Evolutionary conservation across 1,139 yeast genomes (phyloP).

Genomic region (Zhuliangozyma parablackwelliae): DNA sequence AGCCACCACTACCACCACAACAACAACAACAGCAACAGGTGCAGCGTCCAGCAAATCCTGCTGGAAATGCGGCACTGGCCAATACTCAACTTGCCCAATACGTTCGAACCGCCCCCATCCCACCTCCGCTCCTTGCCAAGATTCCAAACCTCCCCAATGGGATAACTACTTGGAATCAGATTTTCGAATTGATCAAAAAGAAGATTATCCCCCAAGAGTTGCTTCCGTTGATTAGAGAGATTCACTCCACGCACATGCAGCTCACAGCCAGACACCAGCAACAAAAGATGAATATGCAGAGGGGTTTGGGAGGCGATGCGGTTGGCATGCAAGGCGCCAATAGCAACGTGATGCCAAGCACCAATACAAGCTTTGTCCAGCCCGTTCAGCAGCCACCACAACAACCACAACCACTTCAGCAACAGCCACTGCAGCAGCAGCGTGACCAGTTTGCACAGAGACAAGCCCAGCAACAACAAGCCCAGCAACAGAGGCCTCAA

Average conservation of each 20-base stretch:
- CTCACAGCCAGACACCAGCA: constrained; percentile 34
- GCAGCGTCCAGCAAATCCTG: constrained; percentile 10
- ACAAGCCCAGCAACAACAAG: constrained; percentile 13
- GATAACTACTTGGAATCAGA: constrained; percentile 78
- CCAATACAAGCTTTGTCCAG: constrained; percentile 5
- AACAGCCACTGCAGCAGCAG: constrained; percentile 14
- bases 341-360: constrained; percentile 8
- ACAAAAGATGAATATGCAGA: constrained; percentile 16
- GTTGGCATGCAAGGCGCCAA: constrained; percentile 4
- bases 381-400: constrained; percentile 19
- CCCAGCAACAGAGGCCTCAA: constrained; percentile 11
- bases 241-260: constrained; percentile 53
- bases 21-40: neutral
- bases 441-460: constrained; percentile 11
- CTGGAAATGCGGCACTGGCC: constrained; percentile 17
- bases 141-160: constrained; percentile 83
- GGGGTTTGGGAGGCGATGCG: constrained; percentile 7
- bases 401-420: constrained; percentile 27
- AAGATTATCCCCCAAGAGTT: constrained; percentile 53
- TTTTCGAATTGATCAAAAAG: constrained; percentile 63
- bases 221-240: constrained; percentile 54
- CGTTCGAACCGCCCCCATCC: constrained; percentile 60
- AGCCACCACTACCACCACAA: no score
- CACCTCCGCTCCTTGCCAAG: constrained; percentile 62
- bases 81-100: constrained; percentile 20